A percentile compares a stretch with the other conserved stretches of the same genome.
Conservation (phyloP, 139 green algal species). For the Deuterostichococcus epilithicus region DNA sequence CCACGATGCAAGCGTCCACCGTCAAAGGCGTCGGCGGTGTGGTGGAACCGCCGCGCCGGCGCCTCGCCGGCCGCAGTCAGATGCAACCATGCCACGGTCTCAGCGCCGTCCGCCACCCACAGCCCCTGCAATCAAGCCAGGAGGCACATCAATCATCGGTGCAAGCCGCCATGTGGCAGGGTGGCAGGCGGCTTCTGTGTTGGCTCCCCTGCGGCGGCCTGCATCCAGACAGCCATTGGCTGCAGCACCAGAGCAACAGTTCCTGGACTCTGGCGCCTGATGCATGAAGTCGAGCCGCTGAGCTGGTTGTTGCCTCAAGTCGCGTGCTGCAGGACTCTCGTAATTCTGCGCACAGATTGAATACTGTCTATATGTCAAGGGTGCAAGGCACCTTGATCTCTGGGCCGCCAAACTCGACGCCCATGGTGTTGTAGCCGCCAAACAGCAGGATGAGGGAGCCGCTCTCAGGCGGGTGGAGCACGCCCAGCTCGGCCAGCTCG, state of each 20-base stretch:
- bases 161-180: too few relatives aligned
- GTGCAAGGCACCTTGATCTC: not conserved
- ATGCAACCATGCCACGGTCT: not conserved
- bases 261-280: too few relatives aligned
- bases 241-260: too few relatives aligned
- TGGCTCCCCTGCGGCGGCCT: too few relatives aligned
- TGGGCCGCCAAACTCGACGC: constrained; percentile 16
- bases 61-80: not conserved
- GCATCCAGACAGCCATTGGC: too few relatives aligned
- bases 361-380: too few relatives aligned
- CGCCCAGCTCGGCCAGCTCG: not conserved
- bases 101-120: constrained; percentile 4
- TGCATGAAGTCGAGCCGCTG: too few relatives aligned
- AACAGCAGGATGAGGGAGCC: constrained; percentile 12
- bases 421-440: constrained; percentile 29
- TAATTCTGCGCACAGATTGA: too few relatives aligned
- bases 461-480: not conserved
- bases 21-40: constrained; percentile 15
- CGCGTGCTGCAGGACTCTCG: too few relatives aligned
- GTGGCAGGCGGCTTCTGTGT: too few relatives aligned
- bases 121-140: not conserved
- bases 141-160: too few relatives aligned
- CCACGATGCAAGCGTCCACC: not conserved
- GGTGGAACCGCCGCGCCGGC: constrained; percentile 10
- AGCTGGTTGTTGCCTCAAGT: too few relatives aligned